Evolutionary conservation across 257 asterid species (phyloP).

Genomic region (Capsicum baccatum): DNA sequence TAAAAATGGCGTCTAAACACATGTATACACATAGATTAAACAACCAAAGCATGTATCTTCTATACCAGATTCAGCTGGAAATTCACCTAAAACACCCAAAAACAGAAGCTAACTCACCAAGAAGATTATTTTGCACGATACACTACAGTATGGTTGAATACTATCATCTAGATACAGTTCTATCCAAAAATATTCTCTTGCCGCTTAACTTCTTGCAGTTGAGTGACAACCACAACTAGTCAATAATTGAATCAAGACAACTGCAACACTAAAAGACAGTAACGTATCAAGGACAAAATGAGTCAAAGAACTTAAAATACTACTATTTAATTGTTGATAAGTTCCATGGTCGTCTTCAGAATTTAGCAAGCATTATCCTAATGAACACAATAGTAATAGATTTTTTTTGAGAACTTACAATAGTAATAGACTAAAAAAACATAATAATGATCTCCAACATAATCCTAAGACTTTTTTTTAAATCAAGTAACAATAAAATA

Average conservation of each 20-base stretch:
- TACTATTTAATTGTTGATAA: background rate
- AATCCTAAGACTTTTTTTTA: background rate
- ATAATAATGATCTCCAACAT: background rate
- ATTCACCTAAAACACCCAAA: background rate
- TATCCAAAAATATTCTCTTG: background rate
- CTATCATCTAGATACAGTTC: background rate
- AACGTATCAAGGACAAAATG: background rate
- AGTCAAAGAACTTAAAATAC: background rate
- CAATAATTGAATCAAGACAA: background rate
- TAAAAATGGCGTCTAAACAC: background rate
- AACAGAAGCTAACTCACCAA: background rate
- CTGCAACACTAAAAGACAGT: background rate
- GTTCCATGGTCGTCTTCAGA: background rate
- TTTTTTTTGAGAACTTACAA: background rate
- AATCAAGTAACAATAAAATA: background rate
- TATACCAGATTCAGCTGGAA: background rate
- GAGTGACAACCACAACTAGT: background rate
- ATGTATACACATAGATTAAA: background rate
- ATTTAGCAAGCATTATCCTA: background rate
- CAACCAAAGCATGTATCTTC: background rate
- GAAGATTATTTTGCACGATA: background rate
- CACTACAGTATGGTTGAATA: background rate
- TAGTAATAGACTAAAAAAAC: background rate
- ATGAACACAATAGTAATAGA: background rate
- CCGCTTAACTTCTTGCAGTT: background rate